Evolutionary conservation across 2,329 filamentous ascomycete genomes (phyloP).

Genomic region (Aschersonia sp.): DNA sequence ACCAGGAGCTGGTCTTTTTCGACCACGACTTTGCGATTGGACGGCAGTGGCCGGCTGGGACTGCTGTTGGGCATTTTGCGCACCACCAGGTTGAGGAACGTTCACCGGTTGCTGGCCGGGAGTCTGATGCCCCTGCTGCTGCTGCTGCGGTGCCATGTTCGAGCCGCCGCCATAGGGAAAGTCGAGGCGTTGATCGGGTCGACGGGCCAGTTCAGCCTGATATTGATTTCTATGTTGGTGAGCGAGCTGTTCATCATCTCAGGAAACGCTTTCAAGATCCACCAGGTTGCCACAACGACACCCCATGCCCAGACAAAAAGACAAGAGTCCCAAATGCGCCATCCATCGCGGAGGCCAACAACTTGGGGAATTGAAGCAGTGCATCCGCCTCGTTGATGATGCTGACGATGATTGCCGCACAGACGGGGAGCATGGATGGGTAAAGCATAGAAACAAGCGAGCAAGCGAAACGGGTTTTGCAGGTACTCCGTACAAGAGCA

Average conservation of each 20-base stretch:
- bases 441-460: background rate
- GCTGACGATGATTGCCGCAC: background rate
- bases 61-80: slow-evolving; percentile 16
- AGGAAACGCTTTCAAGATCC: background rate
- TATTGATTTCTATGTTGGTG: slow-evolving; percentile 26
- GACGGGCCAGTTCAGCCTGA: slow-evolving; percentile 34
- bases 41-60: slow-evolving; percentile 23
- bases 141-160: slow-evolving; percentile 16
- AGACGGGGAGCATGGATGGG: background rate
- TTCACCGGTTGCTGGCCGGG: slow-evolving; percentile 28
- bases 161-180: slow-evolving; percentile 26
- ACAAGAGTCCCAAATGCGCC: no score
- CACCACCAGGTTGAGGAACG: slow-evolving; percentile 24
- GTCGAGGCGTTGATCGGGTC: slow-evolving; percentile 25
- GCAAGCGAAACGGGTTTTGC: background rate
- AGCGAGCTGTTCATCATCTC: background rate
- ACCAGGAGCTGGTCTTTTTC: slow-evolving; percentile 26
- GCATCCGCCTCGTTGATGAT: background rate
- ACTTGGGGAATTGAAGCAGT: background rate
- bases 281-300: background rate
- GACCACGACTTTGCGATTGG: slow-evolving; percentile 19
- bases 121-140: slow-evolving; percentile 21
- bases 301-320: no score
- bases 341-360: no score
- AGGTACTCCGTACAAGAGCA: background rate